Evolutionary conservation across 768 basidiomycete species (phyloP), one percentile per base, ranked within the genome.

Genomic region (Mycena epipterygia): DNA sequence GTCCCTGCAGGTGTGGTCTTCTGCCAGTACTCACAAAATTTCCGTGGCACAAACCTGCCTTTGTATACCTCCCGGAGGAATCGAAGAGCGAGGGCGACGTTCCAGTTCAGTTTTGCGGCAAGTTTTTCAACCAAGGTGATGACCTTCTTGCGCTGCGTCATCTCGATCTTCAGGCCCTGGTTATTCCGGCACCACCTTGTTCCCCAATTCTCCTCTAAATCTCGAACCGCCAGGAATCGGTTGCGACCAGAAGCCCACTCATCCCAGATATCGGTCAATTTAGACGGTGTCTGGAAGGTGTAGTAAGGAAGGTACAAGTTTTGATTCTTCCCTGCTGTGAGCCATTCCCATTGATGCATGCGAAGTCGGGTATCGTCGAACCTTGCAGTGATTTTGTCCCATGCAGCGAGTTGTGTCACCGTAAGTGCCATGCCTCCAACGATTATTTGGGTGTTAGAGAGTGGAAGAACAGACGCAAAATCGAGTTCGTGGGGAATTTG

Each of bases 21-120:
- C 51, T 52, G 51, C 6, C 59, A 57, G 49, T 60, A 37, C 57
- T 59, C 66, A 37, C 44, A 49, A 39, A 67, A 67, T 32, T 67
- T 67, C 13, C 57, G 60, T 4, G 60, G 60, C 13, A 32, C 17
- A 6, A 16, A 61, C 5, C 6, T 25, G 2, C 23, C 21, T 5
- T 35, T 25, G 33, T 61, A 49, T 17, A 7, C 46, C 2, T 44
- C 58, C 25, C 30, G 17, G 2, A 61, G n/a, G 33, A 67, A 67
- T n/a, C 39, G 55, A 30, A 67, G 56, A 6, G 66, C 57, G 11
- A 67, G 57, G 14, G 21, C 46, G 27, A 33, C 23, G 48, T 42
- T 60, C 66, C 66, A 67, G 49, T 60, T 41, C 30, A 30, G 57
- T 37, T 58, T 48, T 23, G 19, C 33, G 19, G 48, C 42, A 33